phyloP scores from a whole-genome alignment of 2,329 filamentous ascomycete species.

The Cladosporium sp. region DNA sequence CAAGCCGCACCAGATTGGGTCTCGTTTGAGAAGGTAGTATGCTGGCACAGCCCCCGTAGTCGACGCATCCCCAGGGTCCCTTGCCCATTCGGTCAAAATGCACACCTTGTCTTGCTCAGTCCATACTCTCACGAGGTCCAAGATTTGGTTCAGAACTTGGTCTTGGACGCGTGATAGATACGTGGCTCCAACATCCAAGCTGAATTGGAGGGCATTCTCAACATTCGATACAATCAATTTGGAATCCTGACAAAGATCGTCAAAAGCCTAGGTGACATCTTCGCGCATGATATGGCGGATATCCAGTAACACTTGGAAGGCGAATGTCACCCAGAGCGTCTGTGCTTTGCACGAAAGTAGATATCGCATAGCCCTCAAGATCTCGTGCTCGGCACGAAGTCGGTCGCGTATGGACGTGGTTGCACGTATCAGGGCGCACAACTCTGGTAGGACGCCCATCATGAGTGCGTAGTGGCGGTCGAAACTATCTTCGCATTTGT shows the following conservation, averaged over 20 bases:
- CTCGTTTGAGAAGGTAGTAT: neutral
- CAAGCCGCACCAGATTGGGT: conserved; percentile 15
- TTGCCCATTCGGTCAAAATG: neutral
- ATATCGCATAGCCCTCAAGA: conserved; percentile 2
- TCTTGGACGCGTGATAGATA: neutral
- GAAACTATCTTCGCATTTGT: neutral
- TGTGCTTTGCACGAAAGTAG: neutral
- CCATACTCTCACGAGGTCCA: neutral
- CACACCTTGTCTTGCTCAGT: neutral
- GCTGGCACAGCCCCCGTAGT: neutral
- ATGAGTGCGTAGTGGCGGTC: neutral
- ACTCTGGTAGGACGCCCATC: conserved; percentile 12
- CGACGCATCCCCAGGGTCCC: neutral
- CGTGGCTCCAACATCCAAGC: neutral
- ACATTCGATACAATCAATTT: neutral
- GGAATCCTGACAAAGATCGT: neutral
- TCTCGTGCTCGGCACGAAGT: conserved; percentile 7
- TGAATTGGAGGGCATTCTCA: neutral
- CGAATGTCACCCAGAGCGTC: neutral
- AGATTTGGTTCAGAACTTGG: neutral
- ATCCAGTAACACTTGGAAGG: neutral
- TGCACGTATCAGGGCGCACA: neutral
- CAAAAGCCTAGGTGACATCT: neutral
- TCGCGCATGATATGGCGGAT: neutral
- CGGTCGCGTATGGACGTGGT: neutral